Conservation (phyloP, 768 basidiomycete genomes). For the Coprinopsis sp. region DNA sequence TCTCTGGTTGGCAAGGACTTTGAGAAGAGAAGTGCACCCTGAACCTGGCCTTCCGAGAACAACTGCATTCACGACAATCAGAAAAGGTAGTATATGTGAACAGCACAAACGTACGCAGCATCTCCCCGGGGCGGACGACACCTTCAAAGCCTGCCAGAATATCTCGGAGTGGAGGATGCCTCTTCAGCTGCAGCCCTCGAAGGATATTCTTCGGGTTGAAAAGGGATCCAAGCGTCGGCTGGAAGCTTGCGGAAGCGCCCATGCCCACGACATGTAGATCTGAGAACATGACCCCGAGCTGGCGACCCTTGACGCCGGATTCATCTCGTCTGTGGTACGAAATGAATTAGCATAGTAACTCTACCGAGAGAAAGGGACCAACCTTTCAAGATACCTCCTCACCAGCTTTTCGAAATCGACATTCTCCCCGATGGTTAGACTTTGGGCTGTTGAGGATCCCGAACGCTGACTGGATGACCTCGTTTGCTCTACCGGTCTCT, state of each 20-base stretch:
- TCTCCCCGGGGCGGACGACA: constrained; percentile 63
- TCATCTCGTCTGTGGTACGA: constrained; percentile 46
- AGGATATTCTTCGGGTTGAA: constrained; percentile 49
- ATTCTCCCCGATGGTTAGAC: constrained; percentile 21
- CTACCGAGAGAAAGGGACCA: constrained; percentile 3
- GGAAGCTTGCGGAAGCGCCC: constrained; percentile 50
- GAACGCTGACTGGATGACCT: constrained; percentile 18
- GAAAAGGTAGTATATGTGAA: not conserved
- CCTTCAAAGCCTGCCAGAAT: constrained; percentile 65
- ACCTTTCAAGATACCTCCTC: constrained; percentile 29
- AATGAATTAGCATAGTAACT: not conserved
- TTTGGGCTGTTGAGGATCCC: constrained; percentile 18
- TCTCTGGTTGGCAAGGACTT: constrained; percentile 73
- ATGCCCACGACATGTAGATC: constrained; percentile 56
- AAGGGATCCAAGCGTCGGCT: constrained; percentile 57
- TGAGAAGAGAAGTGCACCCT: constrained; percentile 82
- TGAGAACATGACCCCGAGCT: constrained; percentile 59
- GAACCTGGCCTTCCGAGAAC: constrained; percentile 84
- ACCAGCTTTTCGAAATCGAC: constrained; percentile 37
- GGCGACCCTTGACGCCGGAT: constrained; percentile 44
- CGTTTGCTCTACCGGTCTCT: not conserved
- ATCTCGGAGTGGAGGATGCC: constrained; percentile 59
- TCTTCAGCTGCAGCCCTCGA: constrained; percentile 36
- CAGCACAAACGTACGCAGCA: constrained; percentile 55
- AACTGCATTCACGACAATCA: constrained; percentile 35